phyloP scores from a whole-genome alignment of 495 filamentous ascomycete genomes.

The Articulospora tetracladia region DNA sequence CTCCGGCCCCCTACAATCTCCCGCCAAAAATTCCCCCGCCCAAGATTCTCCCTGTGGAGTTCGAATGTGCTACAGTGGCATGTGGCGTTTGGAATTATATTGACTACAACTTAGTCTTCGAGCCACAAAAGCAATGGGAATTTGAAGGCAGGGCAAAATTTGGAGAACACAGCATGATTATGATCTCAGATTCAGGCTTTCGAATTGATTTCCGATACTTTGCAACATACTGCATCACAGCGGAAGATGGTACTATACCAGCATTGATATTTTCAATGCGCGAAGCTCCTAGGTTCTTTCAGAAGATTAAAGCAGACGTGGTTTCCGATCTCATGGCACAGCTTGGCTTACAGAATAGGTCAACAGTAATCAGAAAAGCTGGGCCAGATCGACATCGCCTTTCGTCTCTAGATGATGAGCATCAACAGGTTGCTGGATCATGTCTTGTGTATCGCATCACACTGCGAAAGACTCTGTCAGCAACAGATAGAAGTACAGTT shows the following conservation, averaged over 20 bases:
- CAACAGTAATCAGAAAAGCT: slow-evolving; percentile 11
- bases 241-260: slow-evolving; percentile 25
- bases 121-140: slow-evolving; percentile 36
- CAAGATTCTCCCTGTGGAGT: slow-evolving; percentile 22
- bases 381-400: slow-evolving; percentile 32
- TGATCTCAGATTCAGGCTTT: slow-evolving; percentile 19
- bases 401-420: slow-evolving; percentile 20
- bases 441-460: slow-evolving; percentile 29
- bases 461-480: neutral
- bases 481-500: neutral
- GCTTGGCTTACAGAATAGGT: slow-evolving; percentile 7
- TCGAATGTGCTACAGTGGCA: slow-evolving; percentile 30
- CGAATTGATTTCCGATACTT: slow-evolving; percentile 37
- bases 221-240: slow-evolving; percentile 32
- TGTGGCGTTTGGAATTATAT: slow-evolving; percentile 50
- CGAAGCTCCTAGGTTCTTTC: slow-evolving; percentile 24
- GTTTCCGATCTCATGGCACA: slow-evolving; percentile 17
- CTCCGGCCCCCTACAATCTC: neutral
- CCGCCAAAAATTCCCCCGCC: too few relatives aligned
- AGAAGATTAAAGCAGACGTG: slow-evolving; percentile 13
- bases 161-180: slow-evolving; percentile 33
- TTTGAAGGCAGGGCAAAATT: slow-evolving; percentile 39
- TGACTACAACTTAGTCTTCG: slow-evolving; percentile 36
- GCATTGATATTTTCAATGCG: slow-evolving; percentile 33
- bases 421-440: slow-evolving; percentile 21